Conservation (phyloP, 2,329 filamentous ascomycete species). For the Falciphora oryzae region DNA sequence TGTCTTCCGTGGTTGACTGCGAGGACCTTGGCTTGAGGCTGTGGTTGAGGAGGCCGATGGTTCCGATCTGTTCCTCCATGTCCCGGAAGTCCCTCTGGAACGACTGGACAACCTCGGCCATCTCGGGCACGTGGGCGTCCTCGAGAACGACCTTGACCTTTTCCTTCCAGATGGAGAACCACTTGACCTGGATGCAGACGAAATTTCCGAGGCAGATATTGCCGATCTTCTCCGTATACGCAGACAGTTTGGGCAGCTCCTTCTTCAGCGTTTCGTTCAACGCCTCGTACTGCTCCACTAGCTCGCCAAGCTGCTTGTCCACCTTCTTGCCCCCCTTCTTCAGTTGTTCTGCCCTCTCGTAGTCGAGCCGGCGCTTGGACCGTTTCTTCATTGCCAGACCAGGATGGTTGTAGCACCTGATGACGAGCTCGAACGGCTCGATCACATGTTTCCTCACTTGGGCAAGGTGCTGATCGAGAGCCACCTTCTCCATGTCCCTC, state of each 20-base stretch:
- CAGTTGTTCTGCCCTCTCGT: conserved; percentile 72
- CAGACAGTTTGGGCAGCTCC: conserved; percentile 80
- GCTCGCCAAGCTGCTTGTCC: conserved; percentile 77
- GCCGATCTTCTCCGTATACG: conserved; percentile 74
- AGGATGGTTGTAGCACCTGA: conserved; percentile 63
- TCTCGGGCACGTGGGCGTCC: conserved; percentile 57
- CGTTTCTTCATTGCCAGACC: conserved; percentile 90
- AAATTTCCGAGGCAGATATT: conserved; percentile 79
- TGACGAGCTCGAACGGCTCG: conserved; percentile 48
- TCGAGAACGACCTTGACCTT: conserved; percentile 74
- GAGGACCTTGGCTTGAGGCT: conserved; percentile 54
- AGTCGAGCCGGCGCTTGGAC: conserved; percentile 86
- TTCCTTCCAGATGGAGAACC: conserved; percentile 78
- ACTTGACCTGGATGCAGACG: conserved; percentile 74
- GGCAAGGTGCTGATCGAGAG: conserved; percentile 67
- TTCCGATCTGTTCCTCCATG: conserved; percentile 64
- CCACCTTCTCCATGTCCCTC: conserved; percentile 76
- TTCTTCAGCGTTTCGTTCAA: conserved; percentile 91
- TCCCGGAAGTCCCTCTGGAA: conserved; percentile 77
- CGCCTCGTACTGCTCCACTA: conserved; percentile 83
- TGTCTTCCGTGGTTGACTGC: conserved; percentile 53
- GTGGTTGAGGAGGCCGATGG: conserved; percentile 74
- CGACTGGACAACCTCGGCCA: conserved; percentile 67
- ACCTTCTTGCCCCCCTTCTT: conserved; percentile 77
- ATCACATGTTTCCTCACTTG: conserved; percentile 78